Percentiles rank a stretch among this genome's conserved stretches.
phyloP scores from a whole-genome alignment of 176 grass and related monocot species.

The Musa acuminata region DNA sequence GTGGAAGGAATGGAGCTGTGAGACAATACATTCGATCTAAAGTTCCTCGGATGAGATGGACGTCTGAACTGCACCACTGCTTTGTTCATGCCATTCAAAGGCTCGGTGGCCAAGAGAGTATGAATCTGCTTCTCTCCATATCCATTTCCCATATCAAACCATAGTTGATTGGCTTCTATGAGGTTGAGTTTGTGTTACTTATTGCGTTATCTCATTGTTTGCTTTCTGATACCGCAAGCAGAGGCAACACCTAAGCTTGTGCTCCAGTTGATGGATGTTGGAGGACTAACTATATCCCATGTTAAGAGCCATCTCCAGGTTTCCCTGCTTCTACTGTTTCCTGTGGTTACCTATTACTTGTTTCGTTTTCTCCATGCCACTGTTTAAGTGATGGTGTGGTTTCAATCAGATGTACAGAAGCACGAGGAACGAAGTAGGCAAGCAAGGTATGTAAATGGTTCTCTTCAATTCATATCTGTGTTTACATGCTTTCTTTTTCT shows the following conservation, averaged over 20 bases:
- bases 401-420: constrained; percentile 79
- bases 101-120: constrained; percentile 90
- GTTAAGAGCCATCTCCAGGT: constrained; percentile 97
- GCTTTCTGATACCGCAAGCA: constrained; percentile 15
- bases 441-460: constrained; percentile 39
- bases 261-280: constrained; percentile 70
- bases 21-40: constrained; percentile 80
- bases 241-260: constrained; percentile 91
- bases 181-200: neutral
- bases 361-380: neutral
- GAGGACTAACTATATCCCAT: constrained; percentile 79
- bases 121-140: neutral
- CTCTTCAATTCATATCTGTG: no score
- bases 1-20: constrained; percentile 23
- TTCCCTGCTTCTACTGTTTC: neutral
- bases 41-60: constrained; percentile 81
- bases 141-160: neutral
- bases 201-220: neutral
- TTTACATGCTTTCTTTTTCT: neutral
- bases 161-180: neutral
- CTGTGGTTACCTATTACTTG: neutral
- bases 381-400: neutral
- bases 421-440: constrained; percentile 72
- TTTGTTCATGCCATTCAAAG: constrained; percentile 79
- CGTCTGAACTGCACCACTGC: constrained; percentile 73